A percentile compares a stretch with the other conserved stretches of the same genome.
These are phyloP conservation scores for Gentiana macrophylla DNA, from an alignment of 257 asterid genomes.

Conservation along the genomic window DNA sequence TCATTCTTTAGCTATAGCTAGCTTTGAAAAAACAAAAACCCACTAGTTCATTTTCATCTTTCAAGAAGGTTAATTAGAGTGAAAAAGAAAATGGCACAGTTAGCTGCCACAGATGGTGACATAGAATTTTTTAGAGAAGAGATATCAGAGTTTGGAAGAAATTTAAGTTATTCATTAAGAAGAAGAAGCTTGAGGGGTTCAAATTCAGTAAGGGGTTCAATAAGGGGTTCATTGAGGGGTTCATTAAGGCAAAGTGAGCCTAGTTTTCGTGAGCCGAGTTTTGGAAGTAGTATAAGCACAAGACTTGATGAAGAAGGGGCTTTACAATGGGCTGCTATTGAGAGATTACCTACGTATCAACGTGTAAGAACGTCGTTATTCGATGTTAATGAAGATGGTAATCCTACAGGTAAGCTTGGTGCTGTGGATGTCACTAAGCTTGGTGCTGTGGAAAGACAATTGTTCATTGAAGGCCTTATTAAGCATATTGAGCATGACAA, in stretches of 20 bases:
- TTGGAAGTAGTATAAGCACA: slow-evolving; percentile 1
- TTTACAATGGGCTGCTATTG: slow-evolving; percentile 23
- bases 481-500: slow-evolving; percentile 41
- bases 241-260: slow-evolving; percentile 1
- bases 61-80: too few species aligned
- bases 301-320: slow-evolving; percentile 11
- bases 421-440: slow-evolving; percentile 39
- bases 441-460: slow-evolving; percentile 25
- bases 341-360: slow-evolving; percentile 18
- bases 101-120: slow-evolving; percentile 12
- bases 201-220: slow-evolving; percentile 16
- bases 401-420: slow-evolving; percentile 23
- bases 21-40: too few species aligned
- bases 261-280: slow-evolving; percentile 8
- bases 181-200: slow-evolving; percentile 9
- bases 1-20: too few species aligned
- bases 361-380: slow-evolving; percentile 18
- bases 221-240: slow-evolving; percentile 9
- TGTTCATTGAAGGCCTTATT: slow-evolving; percentile 37
- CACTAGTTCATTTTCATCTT: too few species aligned
- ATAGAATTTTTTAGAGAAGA: slow-evolving; percentile 19
- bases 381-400: slow-evolving; percentile 16
- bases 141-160: slow-evolving; percentile 16
- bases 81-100: slow-evolving; percentile 11
- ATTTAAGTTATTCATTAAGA: slow-evolving; percentile 14